Evolutionary conservation across 176 grass and related monocot species (phyloP), one percentile per base, ranked within the genome.

Genomic region (Oryza officinalis): DNA sequence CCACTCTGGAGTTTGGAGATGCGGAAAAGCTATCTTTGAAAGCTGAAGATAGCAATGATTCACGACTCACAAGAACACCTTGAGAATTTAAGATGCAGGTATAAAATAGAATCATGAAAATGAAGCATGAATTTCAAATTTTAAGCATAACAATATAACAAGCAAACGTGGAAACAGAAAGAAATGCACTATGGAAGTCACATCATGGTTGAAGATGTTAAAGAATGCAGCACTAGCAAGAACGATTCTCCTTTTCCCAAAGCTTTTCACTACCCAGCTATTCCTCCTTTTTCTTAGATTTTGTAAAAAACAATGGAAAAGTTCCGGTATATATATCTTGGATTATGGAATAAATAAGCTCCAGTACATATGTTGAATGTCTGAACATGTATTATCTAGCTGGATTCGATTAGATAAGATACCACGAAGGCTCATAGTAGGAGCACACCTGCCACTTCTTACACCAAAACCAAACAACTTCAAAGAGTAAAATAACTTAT

Each of bases 141-240:
- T 20, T 10, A 79, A 72, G 28, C n/a, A 59, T 14, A 43, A 27
- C 71, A 67, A 20, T 49, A 50, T 47, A 76, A 37, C 68, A 44
- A 77, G 54, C 32, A 81, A 22, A 41, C 41, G 31, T 37, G 66
- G 44, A 67, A 66, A 82, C 28, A 41, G 1, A 80, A 6, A 65
- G 13, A 63, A 33, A 33, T 75, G 22, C 4, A 32, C 27, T 26
- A 0, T 8, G 33, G 61, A 86, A 72, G 59, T 3, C 71, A 80
- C 27, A 33, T 65, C 50, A 50, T 20, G 71, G 27, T 70, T 75
- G 45, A 75, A 76, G 63, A 38, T 63, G 23, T 31, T 13, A 89
- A 38, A 50, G 15, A 84, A 45, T 67, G 38, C 45, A 79, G 32
- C 8, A 79, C 27, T 37, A 30, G 67, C 11, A 81, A 57, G 49